These are phyloP conservation scores for Penicillium steckii DNA, from an alignment of 495 filamentous ascomycete species.

Conservation along the genomic window DNA sequence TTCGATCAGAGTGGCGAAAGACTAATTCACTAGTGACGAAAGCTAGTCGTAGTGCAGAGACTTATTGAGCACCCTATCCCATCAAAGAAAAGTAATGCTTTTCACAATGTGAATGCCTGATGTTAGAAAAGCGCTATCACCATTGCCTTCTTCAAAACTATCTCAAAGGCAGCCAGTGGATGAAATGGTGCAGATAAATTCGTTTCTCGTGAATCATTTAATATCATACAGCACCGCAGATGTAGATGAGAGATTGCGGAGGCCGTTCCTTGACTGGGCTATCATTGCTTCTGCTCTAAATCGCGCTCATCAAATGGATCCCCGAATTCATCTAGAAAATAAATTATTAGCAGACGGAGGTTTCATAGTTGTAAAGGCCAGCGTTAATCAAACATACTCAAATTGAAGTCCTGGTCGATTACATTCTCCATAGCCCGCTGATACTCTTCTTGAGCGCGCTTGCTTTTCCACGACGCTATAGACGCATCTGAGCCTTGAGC, in stretches of 20 bases:
- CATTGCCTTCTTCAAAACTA: neutral
- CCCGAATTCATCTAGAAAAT: conserved; percentile 45
- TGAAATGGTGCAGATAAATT: conserved; percentile 5
- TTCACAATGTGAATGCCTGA: too few relatives aligned
- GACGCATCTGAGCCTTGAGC: conserved; percentile 33
- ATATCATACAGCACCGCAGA: conserved; percentile 8
- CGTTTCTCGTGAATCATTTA: conserved; percentile 37
- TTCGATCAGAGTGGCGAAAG: too few relatives aligned
- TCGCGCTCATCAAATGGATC: conserved; percentile 62
- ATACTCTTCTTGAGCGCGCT: conserved; percentile 62
- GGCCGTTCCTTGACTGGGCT: conserved; percentile 33
- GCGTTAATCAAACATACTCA: conserved; percentile 30
- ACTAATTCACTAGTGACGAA: too few relatives aligned
- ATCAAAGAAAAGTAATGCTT: too few relatives aligned
- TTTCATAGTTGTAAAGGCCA: neutral
- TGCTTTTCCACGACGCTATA: conserved; percentile 57
- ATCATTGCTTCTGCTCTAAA: conserved; percentile 51
- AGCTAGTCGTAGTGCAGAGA: too few relatives aligned
- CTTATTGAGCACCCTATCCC: too few relatives aligned
- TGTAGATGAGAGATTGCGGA: neutral
- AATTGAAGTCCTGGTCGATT: conserved; percentile 47
- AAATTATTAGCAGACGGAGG: neutral
- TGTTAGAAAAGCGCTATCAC: neutral
- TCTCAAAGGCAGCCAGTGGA: neutral
- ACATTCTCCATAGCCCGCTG: conserved; percentile 47